Percentiles rank a stretch among this genome's conserved stretches.
Evolutionary conservation across 139 green algal genomes (phyloP).

Genomic region (Choricystis sp.): DNA sequence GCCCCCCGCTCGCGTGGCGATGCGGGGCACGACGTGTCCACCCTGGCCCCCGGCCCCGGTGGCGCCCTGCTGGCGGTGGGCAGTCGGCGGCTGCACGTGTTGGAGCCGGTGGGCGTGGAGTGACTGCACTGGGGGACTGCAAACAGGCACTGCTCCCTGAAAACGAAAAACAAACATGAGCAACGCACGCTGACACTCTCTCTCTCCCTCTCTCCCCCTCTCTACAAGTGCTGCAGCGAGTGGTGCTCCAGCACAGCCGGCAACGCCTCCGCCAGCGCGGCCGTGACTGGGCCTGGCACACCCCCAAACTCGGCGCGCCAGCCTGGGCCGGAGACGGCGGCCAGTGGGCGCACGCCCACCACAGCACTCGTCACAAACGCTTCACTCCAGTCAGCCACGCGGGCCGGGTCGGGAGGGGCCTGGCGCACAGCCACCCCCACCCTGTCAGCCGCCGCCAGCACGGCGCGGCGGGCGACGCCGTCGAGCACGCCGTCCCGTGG

Average conservation of each 20-base stretch:
- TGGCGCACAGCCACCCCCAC: neutral
- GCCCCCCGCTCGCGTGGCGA: too few species aligned
- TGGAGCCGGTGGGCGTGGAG: too few species aligned
- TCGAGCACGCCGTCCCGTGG: neutral
- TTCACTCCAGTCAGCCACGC: neutral
- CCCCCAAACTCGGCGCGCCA: neutral
- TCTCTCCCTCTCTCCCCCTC: neutral
- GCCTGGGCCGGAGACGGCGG: neutral
- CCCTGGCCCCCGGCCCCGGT: too few species aligned
- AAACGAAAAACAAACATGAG: too few species aligned
- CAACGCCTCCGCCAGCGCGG: neutral
- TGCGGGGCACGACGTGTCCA: too few species aligned
- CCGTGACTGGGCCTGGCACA: neutral
- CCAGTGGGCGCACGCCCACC: neutral
- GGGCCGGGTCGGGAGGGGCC: neutral
- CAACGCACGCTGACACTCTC: too few species aligned
- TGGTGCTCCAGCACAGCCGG: neutral
- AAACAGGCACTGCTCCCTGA: too few species aligned
- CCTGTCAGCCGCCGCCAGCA: neutral
- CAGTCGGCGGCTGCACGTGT: too few species aligned
- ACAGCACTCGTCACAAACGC: neutral
- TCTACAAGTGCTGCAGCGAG: neutral
- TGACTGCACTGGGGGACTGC: too few species aligned
- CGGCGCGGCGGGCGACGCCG: neutral
- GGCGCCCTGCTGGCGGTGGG: too few species aligned